Conservation (phyloP, 768 basidiomycete genomes). For the Trametes sanguinea region DNA sequence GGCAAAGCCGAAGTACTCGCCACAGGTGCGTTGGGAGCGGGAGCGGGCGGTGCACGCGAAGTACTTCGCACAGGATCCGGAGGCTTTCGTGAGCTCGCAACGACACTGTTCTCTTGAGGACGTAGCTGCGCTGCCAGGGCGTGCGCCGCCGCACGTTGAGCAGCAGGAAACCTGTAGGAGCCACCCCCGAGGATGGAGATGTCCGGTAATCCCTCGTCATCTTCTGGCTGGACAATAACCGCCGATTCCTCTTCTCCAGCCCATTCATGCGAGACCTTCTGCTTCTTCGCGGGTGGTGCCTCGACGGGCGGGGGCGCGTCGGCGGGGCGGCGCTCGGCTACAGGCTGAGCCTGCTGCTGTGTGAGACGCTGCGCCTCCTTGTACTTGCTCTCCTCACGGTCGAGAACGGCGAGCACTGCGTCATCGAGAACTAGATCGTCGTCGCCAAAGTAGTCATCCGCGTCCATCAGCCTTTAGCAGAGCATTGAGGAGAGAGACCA, state of each 20-base stretch:
- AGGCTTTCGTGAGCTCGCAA: not conserved
- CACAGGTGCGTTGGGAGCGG: not conserved
- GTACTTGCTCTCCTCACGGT: constrained; percentile 53
- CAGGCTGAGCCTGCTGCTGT: constrained; percentile 6
- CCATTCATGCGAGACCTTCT: constrained; percentile 53
- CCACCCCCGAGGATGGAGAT: constrained; percentile 62
- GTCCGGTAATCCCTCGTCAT: constrained; percentile 62
- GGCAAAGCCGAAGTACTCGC: not conserved
- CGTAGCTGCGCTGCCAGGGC: constrained; percentile 10
- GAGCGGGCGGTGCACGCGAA: not conserved
- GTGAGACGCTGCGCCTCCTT: constrained; percentile 24
- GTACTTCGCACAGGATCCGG: not conserved
- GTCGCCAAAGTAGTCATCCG: constrained; percentile 59
- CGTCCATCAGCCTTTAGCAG: constrained; percentile 46
- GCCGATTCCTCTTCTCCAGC: constrained; percentile 29
- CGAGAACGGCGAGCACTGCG: constrained; percentile 59
- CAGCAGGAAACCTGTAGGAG: constrained; percentile 46
- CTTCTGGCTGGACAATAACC: constrained; percentile 29
- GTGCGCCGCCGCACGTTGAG: constrained; percentile 11
- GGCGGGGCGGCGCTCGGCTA: constrained; percentile 37
- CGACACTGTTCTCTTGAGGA: not conserved
- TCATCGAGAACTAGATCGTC: constrained; percentile 69
- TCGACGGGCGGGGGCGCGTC: constrained; percentile 11
- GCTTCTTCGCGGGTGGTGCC: constrained; percentile 54
- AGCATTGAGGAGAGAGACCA: constrained; percentile 8